Evolutionary conservation across 495 filamentous ascomycete genomes (phyloP), one percentile per base, ranked within the genome.

Genomic region (Penicillium pancosmium): DNA sequence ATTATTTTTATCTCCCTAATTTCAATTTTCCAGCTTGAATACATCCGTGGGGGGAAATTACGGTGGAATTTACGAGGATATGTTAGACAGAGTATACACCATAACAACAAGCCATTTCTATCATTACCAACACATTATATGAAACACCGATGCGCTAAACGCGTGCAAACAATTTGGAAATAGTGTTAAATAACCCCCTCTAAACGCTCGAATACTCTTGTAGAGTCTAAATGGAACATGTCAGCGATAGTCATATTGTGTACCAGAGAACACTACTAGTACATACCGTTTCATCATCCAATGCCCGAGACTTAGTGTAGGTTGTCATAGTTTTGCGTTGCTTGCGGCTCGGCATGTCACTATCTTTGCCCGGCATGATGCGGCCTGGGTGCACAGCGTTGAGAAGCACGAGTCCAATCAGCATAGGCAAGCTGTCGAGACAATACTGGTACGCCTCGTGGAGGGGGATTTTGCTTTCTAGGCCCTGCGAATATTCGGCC

Each of bases 361-460:
- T 66, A 15, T 78, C 71, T 1, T 73, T 73, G 0, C 80, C 81
- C 1, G 65, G 63, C 60, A 88, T 72, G 8, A 81, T 68, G 7
- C 72, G 64, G 0, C 83, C 84, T 0, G 83, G 83, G 61, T 88
- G 82, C 2, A 76, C 66, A 5, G 84, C 47, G 41, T 73, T 76
- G 27, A 86, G 76, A 9, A 81, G 47, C 1, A 77, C 47, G 34
- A 84, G 62, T 1, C 77, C 76, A 2, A 80, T 10, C 51, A 84
- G 59, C 82, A 88, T 88, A 3, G 85, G 83, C 2, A 81, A 58
- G 0, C 81, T 79, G 54, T 88, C 85, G 8, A 88, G 73, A 27
- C 70, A 68, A 60, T 86, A 85, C 18, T 74, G 66, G 57, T 81
- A 84, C 8, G 65, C 74, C 64, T 88, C 84, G 59, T 88, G 73